These are phyloP conservation scores for Metschnikowia similis DNA, from an alignment of 805 yeast genomes.

Conservation along the genomic window DNA sequence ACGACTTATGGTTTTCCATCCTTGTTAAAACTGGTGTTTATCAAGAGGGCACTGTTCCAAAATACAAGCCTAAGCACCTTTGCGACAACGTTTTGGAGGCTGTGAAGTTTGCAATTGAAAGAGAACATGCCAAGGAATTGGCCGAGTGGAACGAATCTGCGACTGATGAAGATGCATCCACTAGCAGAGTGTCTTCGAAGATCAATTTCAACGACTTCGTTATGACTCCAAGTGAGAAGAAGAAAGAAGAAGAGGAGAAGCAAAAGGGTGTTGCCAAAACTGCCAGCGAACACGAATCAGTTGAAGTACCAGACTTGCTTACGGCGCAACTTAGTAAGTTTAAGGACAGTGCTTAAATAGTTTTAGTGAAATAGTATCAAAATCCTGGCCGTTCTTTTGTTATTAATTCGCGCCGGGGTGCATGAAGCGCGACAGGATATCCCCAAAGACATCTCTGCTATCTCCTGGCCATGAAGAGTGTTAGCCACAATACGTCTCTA, in stretches of 20 bases:
- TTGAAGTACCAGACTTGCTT: slow-evolving; percentile 48
- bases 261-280: slow-evolving; percentile 11
- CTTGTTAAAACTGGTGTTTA: slow-evolving; percentile 85
- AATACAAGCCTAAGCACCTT: slow-evolving; percentile 70
- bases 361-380: not conserved
- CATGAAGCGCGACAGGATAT: not conserved
- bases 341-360: slow-evolving; percentile 19
- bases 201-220: slow-evolving; percentile 43
- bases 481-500: slow-evolving; percentile 4
- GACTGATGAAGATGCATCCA: slow-evolving; percentile 22
- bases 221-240: slow-evolving; percentile 40
- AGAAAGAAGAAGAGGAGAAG: slow-evolving; percentile 15
- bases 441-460: not conserved
- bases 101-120: slow-evolving; percentile 75
- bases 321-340: slow-evolving; percentile 39
- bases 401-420: not conserved
- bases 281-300: slow-evolving; percentile 39
- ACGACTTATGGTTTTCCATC: slow-evolving; percentile 79
- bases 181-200: slow-evolving; percentile 23
- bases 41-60: slow-evolving; percentile 74
- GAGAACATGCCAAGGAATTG: slow-evolving; percentile 71
- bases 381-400: not conserved
- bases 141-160: slow-evolving; percentile 66
- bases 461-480: not conserved
- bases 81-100: slow-evolving; percentile 77